A percentile compares a stretch with the other conserved stretches of the same genome.
Conservation (phyloP, 306 rosid species). For the Clitoria ternatea region DNA sequence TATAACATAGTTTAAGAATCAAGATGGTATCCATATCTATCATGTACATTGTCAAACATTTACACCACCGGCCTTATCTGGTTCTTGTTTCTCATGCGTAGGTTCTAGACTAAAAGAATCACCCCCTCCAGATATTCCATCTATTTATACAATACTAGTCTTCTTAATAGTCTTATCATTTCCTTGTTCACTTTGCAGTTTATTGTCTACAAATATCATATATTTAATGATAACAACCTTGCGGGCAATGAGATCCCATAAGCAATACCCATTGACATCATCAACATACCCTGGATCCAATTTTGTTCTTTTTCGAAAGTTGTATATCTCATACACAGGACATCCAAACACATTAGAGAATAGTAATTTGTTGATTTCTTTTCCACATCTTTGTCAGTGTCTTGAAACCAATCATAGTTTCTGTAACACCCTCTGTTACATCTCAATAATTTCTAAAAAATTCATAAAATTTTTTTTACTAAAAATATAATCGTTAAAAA, state of each 20-base stretch:
- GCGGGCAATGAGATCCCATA: no score
- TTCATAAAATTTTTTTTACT: no score
- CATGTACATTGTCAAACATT: no score
- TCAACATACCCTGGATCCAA: background rate
- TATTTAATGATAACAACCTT: no score
- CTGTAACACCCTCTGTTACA: no score
- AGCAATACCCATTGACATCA: background rate
- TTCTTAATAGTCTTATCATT: background rate
- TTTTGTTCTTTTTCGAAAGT: background rate
- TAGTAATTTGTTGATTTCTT: background rate
- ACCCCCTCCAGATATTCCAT: background rate
- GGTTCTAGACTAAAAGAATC: background rate
- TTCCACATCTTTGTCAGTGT: background rate
- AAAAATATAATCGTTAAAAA: no score
- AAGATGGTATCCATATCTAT: no score
- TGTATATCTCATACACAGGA: background rate
- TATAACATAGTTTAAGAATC: no score
- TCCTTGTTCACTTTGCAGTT: background rate
- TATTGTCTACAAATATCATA: background rate
- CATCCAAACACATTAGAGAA: background rate
- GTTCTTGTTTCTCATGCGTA: no score
- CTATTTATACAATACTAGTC: background rate
- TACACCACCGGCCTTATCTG: no score
- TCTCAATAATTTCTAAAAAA: no score
- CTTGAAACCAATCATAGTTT: background rate